Base-by-base conservation (phyloP, 495 filamentous ascomycete genomes). In the Trypethelium eluteriae region DNA sequence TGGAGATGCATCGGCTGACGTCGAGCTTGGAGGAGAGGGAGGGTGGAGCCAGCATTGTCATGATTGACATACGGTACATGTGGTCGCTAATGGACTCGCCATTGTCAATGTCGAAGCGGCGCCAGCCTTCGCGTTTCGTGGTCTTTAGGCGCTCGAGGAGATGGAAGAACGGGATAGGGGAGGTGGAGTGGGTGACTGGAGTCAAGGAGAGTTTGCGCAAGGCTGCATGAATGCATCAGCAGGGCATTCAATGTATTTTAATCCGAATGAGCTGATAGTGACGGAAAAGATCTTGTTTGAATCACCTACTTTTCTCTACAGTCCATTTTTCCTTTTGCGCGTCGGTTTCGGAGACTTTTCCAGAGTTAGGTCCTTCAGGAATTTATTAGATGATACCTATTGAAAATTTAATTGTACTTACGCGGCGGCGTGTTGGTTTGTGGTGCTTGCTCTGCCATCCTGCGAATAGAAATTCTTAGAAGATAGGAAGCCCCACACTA, bases 51-150 rank as follows among this genome's bases (percentile, higher is more conserved):
- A 98, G 83, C 86, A 98, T 89, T 41, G 90, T 90, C 79, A 98
- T 90, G 73, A 98, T 85, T 62, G 93, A 91, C 94, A 98, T 98
- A 74, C 94, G 91, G 78, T 98, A 98, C 94, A 98, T 98, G 81
- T 98, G 94, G 78, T 98, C 94, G 36, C 91, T 84, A 76, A 98
- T 96, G 0, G 90, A 94, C 77, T 98, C 94, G 66, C 77, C 78
- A 65, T 83, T 72, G 49, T 84, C 71, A 74, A 98, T 91, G 56
- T 84, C 85, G 73, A 96, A 95, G 41, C 93, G 86, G 67, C 87
- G 86, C 94, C 94, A 98, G 63, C 94, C 94, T 78, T 96, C 95
- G 68, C 94, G 89, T 74, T 93, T 93, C 65, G 87, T 95, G 14
- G 92, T 96, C 85, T 98, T 98, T 12, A 98, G 83, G 39, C 89